Conservation (phyloP, 106 monocot genomes). For the Platanthera zijinensis region DNA sequence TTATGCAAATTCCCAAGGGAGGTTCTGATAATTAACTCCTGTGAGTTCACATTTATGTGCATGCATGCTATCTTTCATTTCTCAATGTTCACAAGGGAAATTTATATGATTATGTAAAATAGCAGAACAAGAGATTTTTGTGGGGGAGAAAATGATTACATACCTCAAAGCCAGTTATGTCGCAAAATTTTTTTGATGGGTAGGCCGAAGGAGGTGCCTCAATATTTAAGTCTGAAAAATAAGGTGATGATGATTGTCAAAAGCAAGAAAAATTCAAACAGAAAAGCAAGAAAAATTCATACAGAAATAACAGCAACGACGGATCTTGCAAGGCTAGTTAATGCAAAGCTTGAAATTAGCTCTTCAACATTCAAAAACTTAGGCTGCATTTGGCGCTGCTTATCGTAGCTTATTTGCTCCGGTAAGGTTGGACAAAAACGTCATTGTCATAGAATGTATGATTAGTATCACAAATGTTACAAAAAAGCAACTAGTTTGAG, state of each 20-base stretch:
- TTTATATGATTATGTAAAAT: too few relatives aligned
- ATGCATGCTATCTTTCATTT: too few relatives aligned
- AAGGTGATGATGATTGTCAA: neutral
- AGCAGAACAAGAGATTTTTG: too few relatives aligned
- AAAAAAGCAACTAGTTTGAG: too few relatives aligned
- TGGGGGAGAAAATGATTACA: neutral
- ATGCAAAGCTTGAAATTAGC: neutral
- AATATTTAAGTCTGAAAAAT: slow-evolving; percentile 71
- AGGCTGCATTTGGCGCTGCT: neutral
- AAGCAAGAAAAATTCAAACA: neutral
- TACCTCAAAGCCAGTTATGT: slow-evolving; percentile 96
- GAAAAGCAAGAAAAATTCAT: slow-evolving; percentile 1
- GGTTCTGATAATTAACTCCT: too few relatives aligned
- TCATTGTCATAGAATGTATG: too few relatives aligned
- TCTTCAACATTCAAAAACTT: neutral
- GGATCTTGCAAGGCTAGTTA: neutral
- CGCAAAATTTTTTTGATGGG: slow-evolving; percentile 92
- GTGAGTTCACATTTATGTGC: too few relatives aligned
- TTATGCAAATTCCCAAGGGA: too few relatives aligned
- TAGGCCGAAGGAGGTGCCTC: slow-evolving; percentile 84
- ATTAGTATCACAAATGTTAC: too few relatives aligned
- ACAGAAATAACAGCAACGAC: neutral
- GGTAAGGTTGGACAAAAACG: too few relatives aligned
- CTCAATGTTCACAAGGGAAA: too few relatives aligned
- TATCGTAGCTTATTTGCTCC: too few relatives aligned